Conservation (phyloP, 73 alveolate species). For the Stentor roeselii region DNA sequence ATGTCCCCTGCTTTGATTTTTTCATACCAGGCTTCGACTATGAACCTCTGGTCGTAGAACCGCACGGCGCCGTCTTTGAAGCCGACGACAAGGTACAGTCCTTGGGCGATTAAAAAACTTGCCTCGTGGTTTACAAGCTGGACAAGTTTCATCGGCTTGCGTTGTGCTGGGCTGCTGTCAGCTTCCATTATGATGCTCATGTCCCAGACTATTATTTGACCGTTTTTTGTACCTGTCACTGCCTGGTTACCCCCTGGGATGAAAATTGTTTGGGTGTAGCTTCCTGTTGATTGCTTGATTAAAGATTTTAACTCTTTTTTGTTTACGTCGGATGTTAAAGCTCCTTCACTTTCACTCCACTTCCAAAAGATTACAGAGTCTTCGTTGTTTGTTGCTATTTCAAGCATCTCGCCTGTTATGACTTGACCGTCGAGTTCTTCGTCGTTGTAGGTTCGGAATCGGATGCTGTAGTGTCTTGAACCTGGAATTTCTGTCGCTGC, state of each 20-base stretch:
- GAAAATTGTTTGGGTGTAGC: conserved; percentile 90
- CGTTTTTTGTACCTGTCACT: conserved; percentile 94
- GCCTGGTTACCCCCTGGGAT: conserved; percentile 84
- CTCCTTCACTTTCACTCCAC: conserved; percentile 64
- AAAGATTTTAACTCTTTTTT: conserved; percentile 47
- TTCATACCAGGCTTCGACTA: conserved; percentile 96
- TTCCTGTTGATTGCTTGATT: conserved; percentile 54
- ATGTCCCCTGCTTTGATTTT: conserved; percentile 69
- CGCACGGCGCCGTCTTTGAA: conserved; percentile 94
- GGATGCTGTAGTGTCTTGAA: conserved; percentile 28
- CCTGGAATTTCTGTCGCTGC: conserved; percentile 14
- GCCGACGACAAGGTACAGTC: conserved; percentile 91
- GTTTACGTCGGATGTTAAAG: conserved; percentile 70
- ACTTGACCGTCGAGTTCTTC: too few species aligned
- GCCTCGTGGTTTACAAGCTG: conserved; percentile 80
- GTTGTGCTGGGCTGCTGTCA: conserved; percentile 89
- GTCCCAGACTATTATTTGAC: conserved; percentile 97
- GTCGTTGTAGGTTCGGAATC: conserved; percentile 25
- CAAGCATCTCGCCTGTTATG: too few species aligned
- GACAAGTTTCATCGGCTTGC: conserved; percentile 93
- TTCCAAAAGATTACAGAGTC: conserved; percentile 68
- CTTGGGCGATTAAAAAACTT: conserved; percentile 84
- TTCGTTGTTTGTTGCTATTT: conserved; percentile 71
- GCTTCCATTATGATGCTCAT: conserved; percentile 93
- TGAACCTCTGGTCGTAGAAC: conserved; percentile 93